Evolutionary conservation across 2,329 filamentous ascomycete genomes (phyloP).

Genomic region (Coniochaeta sp.): DNA sequence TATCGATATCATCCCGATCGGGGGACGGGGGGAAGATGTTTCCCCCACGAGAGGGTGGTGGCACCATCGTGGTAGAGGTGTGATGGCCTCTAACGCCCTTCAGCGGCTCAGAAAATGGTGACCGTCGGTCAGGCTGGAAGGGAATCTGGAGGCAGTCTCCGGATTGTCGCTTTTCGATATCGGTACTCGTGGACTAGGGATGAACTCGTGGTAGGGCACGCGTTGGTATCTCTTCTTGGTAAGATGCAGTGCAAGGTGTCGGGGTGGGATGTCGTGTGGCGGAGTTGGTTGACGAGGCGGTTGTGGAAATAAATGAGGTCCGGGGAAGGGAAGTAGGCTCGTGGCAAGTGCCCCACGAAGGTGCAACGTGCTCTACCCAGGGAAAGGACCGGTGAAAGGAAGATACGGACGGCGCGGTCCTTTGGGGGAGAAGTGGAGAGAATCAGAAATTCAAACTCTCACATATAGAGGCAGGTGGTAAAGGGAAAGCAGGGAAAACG

Average conservation of each 20-base stretch:
- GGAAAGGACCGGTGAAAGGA: neutral
- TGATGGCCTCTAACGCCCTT: slow-evolving; percentile 6
- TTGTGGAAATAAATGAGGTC: neutral
- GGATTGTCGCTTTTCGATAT: neutral
- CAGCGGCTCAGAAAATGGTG: neutral
- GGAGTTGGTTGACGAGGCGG: neutral
- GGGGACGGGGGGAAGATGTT: slow-evolving; percentile 44
- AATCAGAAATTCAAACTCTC: too few relatives aligned
- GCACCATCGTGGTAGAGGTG: slow-evolving; percentile 14
- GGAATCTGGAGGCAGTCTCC: neutral
- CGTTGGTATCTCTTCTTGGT: neutral
- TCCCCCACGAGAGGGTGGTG: slow-evolving; percentile 23
- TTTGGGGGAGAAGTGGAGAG: too few relatives aligned
- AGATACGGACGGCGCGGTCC: neutral
- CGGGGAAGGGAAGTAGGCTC: too few relatives aligned
- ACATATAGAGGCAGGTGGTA: too few relatives aligned
- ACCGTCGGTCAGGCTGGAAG: neutral
- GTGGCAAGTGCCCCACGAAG: neutral
- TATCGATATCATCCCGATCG: slow-evolving; percentile 52
- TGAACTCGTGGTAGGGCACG: neutral
- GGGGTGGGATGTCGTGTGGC: neutral
- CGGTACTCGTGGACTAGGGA: neutral
- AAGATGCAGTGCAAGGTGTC: neutral
- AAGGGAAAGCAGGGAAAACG: too few relatives aligned
- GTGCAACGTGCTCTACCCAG: neutral